phyloP scores from a whole-genome alignment of 208 protist genomes.

The Trypanosoma avium region DNA sequence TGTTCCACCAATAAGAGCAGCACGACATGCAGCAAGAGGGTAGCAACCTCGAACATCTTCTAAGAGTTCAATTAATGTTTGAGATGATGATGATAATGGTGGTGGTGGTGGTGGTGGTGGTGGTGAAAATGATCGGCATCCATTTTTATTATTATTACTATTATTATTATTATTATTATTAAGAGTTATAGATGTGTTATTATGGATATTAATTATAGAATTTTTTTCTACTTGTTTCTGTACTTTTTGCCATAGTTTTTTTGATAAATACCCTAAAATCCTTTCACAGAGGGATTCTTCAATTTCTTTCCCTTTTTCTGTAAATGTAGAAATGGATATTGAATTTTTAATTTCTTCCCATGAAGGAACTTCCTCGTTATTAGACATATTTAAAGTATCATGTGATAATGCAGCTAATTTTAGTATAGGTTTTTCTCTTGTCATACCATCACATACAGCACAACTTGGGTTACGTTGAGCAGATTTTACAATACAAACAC shows the following conservation, averaged over 20 bases:
- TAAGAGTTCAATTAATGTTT: constrained; percentile 13
- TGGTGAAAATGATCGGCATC: too few relatives aligned
- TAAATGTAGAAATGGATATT: neutral
- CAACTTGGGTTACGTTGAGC: constrained; percentile 27
- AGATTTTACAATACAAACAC: constrained; percentile 45
- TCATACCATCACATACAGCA: constrained; percentile 25
- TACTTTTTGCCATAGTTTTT: constrained; percentile 6
- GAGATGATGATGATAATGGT: neutral
- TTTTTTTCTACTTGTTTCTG: neutral
- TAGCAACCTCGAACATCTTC: constrained; percentile 4
- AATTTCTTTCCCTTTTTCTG: neutral
- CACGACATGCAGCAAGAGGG: constrained; percentile 22
- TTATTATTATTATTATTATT: neutral
- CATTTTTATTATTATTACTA: too few relatives aligned
- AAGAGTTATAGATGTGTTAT: neutral
- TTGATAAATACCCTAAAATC: constrained; percentile 6
- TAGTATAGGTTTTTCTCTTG: constrained; percentile 18
- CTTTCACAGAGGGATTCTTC: constrained; percentile 6
- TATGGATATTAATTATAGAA: neutral
- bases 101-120: too few relatives aligned
- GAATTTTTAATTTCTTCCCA: constrained; percentile 22
- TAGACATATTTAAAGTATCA: neutral
- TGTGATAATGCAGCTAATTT: constrained; percentile 8
- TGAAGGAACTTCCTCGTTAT: neutral
- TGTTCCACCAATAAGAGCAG: constrained; percentile 18